Conservation (phyloP, 106 monocot species). For the Vanilla planifolia region DNA sequence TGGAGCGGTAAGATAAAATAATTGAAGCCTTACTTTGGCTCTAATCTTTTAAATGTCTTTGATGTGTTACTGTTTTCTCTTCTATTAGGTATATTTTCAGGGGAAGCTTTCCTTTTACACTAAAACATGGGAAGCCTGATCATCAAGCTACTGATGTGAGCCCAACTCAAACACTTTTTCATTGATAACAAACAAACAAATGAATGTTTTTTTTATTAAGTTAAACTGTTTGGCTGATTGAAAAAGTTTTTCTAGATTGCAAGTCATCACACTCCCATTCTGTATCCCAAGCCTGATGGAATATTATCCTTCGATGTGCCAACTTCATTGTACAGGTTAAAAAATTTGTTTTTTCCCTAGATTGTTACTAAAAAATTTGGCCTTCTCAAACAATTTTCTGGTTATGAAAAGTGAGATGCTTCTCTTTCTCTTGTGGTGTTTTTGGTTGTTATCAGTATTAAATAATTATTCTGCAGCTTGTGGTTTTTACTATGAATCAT, state of each 20-base stretch:
- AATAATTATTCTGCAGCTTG: no score
- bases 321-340: slow-evolving; percentile 88
- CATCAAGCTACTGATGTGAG: slow-evolving; percentile 94
- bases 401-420: no score
- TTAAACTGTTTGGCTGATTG: not conserved
- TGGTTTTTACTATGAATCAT: no score
- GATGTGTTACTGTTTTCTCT: slow-evolving; percentile 6
- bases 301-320: slow-evolving; percentile 91
- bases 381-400: no score
- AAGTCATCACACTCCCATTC: slow-evolving; percentile 50
- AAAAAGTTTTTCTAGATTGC: slow-evolving; percentile 37
- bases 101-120: slow-evolving; percentile 62
- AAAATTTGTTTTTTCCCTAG: no score
- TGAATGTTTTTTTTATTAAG: not conserved
- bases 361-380: no score
- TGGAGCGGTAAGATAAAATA: slow-evolving; percentile 59
- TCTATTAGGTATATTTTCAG: slow-evolving; percentile 48
- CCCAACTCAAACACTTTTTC: not conserved
- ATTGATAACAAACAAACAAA: not conserved
- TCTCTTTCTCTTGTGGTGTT: no score
- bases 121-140: slow-evolving; percentile 93
- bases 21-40: not conserved
- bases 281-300: slow-evolving; percentile 90
- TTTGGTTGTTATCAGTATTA: no score
- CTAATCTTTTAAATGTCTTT: not conserved